A percentile compares a stretch with the other conserved stretches of the same genome.
Conservation (phyloP, 2,329 filamentous ascomycete species). For the Stagonosporopsis vannaccii region DNA sequence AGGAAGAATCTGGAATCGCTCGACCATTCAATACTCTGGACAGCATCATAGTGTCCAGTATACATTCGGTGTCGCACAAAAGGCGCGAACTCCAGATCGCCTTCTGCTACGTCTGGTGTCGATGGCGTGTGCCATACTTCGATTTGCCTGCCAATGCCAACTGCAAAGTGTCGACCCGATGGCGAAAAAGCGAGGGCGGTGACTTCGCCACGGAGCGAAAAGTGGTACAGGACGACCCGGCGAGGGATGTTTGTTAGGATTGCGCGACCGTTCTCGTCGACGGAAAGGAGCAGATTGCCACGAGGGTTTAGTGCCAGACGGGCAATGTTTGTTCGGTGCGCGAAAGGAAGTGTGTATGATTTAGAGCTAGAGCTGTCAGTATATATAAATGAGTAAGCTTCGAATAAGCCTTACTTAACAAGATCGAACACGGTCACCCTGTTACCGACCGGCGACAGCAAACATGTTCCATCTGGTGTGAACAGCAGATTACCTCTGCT, state of each 20-base stretch:
- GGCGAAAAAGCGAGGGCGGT: conserved; percentile 89
- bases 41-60: conserved; percentile 85
- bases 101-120: conserved; percentile 81
- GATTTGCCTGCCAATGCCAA: conserved; percentile 83
- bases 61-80: conserved; percentile 90
- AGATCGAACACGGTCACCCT: conserved; percentile 95
- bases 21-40: conserved; percentile 92
- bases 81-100: conserved; percentile 91
- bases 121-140: conserved; percentile 97
- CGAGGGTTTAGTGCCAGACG: conserved; percentile 86
- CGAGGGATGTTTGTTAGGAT: conserved; percentile 91
- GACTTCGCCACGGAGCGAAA: conserved; percentile 87
- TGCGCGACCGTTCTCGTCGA: conserved; percentile 93
- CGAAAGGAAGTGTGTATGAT: conserved; percentile 85
- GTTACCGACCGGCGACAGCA: conserved; percentile 96
- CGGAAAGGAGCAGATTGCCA: conserved; percentile 88
- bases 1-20: conserved; percentile 95
- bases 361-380: conserved; percentile 69
- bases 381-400: not conserved
- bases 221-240: conserved; percentile 88
- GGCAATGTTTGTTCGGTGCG: conserved; percentile 92
- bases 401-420: conserved; percentile 73
- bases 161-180: conserved; percentile 88
- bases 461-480: conserved; percentile 92
- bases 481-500: conserved; percentile 97